Evolutionary conservation across 176 grass and related monocot species (phyloP), one percentile per base, ranked within the genome.

Genomic region (Guadua angustifolia): DNA sequence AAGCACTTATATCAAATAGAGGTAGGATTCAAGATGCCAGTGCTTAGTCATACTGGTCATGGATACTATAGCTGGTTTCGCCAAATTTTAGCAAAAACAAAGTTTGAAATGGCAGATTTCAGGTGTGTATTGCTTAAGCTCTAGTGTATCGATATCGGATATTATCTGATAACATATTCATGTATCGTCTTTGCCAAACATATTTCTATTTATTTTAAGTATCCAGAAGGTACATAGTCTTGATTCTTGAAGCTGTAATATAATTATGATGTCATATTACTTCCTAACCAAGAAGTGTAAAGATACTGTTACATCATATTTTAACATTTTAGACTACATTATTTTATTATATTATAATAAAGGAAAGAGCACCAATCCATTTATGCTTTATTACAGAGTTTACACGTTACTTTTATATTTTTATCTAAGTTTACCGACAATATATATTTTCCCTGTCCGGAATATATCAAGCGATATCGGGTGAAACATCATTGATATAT

Each of bases 21-120:
- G 56, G 17, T 53, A 74, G 52, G 72, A 21, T 55, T 21, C 19
- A 22, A 75, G 18, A 76, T 58, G 69, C 40, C 21, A 14, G 12
- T 51, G 14, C 49, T 51, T 50, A 47, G 22, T 47, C 43, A 5
- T 29, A 71, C 43, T 4, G 4, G 15, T 14, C 49, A 51, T 5
- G 49, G 49, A 51, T 17, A 17, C 14, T 51, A 51, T 51, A 16
- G 49, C 12, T 29, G 42, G 69, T 71, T 22, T 44, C 15, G 16
- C 69, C 69, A 50, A 43, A 71, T 19, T 47, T 71, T 47, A 47
- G 40, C 43, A 71, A 71, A 69, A 71, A 47, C n/a, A 71, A 71
- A 46, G 43, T 47, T 47, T 25, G n/a, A 15, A 71, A 71, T 44
- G 45, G 68, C 44, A 12, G 42, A 71, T 4, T 25, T 45, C 68